phyloP scores from a whole-genome alignment of 345 rosid genomes.

The Boechera retrofracta region DNA sequence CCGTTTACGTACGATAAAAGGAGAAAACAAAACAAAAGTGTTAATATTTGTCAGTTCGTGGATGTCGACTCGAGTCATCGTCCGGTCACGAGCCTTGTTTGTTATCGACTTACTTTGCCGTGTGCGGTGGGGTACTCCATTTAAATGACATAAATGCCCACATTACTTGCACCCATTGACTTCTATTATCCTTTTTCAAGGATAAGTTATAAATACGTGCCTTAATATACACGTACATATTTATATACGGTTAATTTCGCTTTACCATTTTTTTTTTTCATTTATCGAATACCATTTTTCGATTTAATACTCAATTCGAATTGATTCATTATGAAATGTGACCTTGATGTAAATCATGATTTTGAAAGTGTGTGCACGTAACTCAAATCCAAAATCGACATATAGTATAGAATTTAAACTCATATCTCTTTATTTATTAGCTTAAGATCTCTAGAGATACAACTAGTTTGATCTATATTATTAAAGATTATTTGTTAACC shows the following conservation, averaged over 20 bases:
- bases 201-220: neutral
- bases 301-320: too few relatives aligned
- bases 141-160: neutral
- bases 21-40: neutral
- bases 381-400: neutral
- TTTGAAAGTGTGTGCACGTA: neutral
- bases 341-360: neutral
- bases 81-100: constrained; percentile 20
- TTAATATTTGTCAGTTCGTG: neutral
- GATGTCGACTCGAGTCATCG: constrained; percentile 9
- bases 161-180: constrained; percentile 4
- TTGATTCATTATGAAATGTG: neutral
- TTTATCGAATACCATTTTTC: neutral
- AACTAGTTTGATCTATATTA: too few relatives aligned
- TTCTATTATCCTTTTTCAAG: neutral
- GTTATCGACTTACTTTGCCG: neutral
- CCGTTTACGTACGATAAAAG: neutral
- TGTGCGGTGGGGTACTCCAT: constrained; percentile 3
- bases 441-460: too few relatives aligned
- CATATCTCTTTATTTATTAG: neutral
- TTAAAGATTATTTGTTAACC: neutral
- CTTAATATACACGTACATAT: neutral
- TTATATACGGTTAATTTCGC: neutral
- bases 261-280: neutral
- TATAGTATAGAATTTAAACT: neutral